Evolutionary conservation across 2,329 filamentous ascomycete genomes (phyloP), one percentile per base, ranked within the genome.

Genomic region (Didymella keratinophila): DNA sequence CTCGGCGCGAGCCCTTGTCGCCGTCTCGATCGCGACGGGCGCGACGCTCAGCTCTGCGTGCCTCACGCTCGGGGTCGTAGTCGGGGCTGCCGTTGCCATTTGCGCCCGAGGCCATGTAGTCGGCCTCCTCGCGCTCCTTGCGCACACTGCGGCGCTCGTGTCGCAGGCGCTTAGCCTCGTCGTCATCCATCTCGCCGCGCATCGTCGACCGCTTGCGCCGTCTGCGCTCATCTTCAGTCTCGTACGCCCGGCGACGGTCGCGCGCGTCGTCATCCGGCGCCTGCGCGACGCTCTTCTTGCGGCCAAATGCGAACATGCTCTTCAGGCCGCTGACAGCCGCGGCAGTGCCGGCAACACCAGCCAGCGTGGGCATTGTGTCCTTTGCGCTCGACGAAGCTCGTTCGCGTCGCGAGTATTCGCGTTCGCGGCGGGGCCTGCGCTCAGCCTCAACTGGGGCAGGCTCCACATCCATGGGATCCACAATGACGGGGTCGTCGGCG

Each of bases 371-470:
- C 61, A 73, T 61, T 10, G 71, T 66, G 70, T 87, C 89, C 72
- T 86, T 88, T 3, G 87, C 81, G 52, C 79, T 84, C 4, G 88
- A 89, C 64, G 83, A 86, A 36, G 86, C 84, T 87, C 45, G 87
- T 68, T 34, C 83, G 76, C 51, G 83, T 57, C 68, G 68, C 20
- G 68, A 66, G 57, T 67, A 64, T 48, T 71, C 68, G 79, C 63
- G 71, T 55, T 72, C 69, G 53, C 84, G 82, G 61, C 78, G 78
- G 48, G 80, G 79, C 43, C 67, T 62, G 46, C 52, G 51, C 58
- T 71, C 68, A 65, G 66, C 63, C 49, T 79, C 76, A 64, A 84
- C 81, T 63, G 84, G 84, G 20, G 80, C 78, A 47, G 72, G 73
- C 32, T 78, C 75, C 64, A 69, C 54, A n/a, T 73, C 73, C 64